These are phyloP conservation scores for Blastocystis sp. DNA, from an alignment of 352 stramenopile species.

Conservation along the genomic window DNA sequence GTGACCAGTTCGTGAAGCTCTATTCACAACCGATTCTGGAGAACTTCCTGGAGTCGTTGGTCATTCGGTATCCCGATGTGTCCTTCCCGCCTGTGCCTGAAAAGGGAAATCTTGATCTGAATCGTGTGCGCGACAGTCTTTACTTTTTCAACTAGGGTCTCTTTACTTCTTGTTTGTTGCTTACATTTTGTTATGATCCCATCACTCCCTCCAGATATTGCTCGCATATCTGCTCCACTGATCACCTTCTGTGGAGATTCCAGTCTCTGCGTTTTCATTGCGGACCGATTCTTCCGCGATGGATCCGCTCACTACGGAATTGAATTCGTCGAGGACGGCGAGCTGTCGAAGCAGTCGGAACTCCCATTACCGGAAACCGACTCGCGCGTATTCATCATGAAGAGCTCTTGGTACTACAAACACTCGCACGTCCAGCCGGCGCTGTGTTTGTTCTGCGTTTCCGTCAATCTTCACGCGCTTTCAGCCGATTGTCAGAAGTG, in stretches of 20 bases:
- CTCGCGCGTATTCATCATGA: conserved; percentile 23
- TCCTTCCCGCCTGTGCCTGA: conserved; percentile 82
- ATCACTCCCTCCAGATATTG: conserved; percentile 30
- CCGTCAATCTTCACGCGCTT: conserved; percentile 3
- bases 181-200: neutral
- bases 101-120: conserved; percentile 81
- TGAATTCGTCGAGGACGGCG: conserved; percentile 16
- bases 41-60: conserved; percentile 78
- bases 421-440: conserved; percentile 20
- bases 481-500: neutral
- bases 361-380: too few relatives aligned
- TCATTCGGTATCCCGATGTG: conserved; percentile 83
- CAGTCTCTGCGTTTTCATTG: conserved; percentile 36
- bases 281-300: conserved; percentile 53
- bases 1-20: conserved; percentile 83
- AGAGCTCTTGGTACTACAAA: conserved; percentile 48
- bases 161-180: conserved; percentile 33
- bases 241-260: conserved; percentile 46
- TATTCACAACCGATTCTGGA: conserved; percentile 90
- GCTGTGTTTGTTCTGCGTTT: conserved; percentile 37
- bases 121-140: conserved; percentile 79
- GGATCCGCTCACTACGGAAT: conserved; percentile 6
- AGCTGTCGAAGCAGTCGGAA: neutral
- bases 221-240: conserved; percentile 22
- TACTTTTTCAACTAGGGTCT: conserved; percentile 95